Evolutionary conservation across 805 yeast species (phyloP), one percentile per base, ranked within the genome.

Genomic region (Candida vartiovaarae): DNA sequence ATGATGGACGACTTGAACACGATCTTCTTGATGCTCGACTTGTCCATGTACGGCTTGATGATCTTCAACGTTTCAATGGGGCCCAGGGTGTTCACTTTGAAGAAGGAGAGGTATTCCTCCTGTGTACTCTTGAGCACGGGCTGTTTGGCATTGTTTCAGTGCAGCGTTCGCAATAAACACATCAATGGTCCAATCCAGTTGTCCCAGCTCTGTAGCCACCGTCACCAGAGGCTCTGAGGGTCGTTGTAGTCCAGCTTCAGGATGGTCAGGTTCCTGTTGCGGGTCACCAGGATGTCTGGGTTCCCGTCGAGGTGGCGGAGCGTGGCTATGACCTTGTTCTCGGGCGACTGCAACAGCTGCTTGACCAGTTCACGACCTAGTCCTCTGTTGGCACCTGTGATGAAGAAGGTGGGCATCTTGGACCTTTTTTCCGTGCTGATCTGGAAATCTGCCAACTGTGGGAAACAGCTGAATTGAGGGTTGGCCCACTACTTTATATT

Each of bases 81-180:
- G 1, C 68, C 71, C 9, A 63, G 11, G 6, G 65, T 48, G 44
- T 67, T 67, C 8, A 55, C 44, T 37, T 47, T 50, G 33, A 54
- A 53, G 46, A 52, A 60, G 2, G 39, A 31, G 4, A 44, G 29
- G 40, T 43, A 59, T 27, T 46, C 53, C 20, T 57, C 56, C 3
- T 46, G 42, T 4, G 54, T 36, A 1, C 61, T 46, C 4, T 53
- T 49, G 20, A 54, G 32, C 0, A 59, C 57, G 4, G 45, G 45
- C 8, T 33, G 26, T 37, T 37, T 48, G 1, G 59, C 54, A 8
- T 45, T 51, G 46, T 53, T 53, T 54, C 25, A 53, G 35, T 8
- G 65, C 70, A 7, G 68, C 67, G 48, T 66, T 67, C 25, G 63
- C 56, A 36, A 67, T 60, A 36, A 61, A 62, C 4, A 64, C 61